Conservation (phyloP, 768 basidiomycete species). For the Trametes maxima region DNA sequence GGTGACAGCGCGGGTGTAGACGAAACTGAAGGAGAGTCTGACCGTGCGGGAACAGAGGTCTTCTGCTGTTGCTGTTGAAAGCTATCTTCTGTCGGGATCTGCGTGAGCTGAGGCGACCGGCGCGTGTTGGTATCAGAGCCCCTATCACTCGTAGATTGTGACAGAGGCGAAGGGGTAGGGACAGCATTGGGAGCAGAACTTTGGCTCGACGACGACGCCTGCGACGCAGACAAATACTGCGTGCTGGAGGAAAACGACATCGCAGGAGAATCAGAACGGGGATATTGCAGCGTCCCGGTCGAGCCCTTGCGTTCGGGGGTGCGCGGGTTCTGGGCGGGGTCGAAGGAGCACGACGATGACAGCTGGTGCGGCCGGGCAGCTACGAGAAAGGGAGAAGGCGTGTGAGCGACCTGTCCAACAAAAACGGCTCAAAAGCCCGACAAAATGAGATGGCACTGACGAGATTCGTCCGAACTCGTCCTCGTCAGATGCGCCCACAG, state of each 20-base stretch:
- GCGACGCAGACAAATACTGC: neutral
- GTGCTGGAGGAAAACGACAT: neutral
- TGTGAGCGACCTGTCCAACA: neutral
- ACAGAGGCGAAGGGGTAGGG: conserved; percentile 18
- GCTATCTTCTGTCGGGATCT: conserved; percentile 17
- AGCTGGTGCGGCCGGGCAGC: conserved; percentile 18
- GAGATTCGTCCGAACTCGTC: conserved; percentile 37
- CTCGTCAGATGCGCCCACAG: conserved; percentile 28
- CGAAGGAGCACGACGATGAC: conserved; percentile 18
- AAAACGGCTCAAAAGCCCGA: neutral
- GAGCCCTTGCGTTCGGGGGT: conserved; percentile 29
- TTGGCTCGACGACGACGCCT: conserved; percentile 3
- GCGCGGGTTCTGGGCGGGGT: conserved; percentile 16
- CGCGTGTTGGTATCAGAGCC: conserved; percentile 12
- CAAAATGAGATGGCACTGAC: conserved; percentile 28
- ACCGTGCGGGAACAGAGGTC: conserved; percentile 12
- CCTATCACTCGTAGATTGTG: conserved; percentile 3
- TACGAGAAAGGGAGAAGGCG: neutral
- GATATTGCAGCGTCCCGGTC: conserved; percentile 15
- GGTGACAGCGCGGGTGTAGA: conserved; percentile 29
- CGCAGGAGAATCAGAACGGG: conserved; percentile 14
- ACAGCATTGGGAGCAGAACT: neutral
- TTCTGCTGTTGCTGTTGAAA: neutral
- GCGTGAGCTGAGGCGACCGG: conserved; percentile 2
- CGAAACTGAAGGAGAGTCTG: conserved; percentile 37